A percentile compares a stretch with the other conserved stretches of the same genome.
phyloP scores from a whole-genome alignment of 75 land plant species.

The Isoetes taiwanensis region DNA sequence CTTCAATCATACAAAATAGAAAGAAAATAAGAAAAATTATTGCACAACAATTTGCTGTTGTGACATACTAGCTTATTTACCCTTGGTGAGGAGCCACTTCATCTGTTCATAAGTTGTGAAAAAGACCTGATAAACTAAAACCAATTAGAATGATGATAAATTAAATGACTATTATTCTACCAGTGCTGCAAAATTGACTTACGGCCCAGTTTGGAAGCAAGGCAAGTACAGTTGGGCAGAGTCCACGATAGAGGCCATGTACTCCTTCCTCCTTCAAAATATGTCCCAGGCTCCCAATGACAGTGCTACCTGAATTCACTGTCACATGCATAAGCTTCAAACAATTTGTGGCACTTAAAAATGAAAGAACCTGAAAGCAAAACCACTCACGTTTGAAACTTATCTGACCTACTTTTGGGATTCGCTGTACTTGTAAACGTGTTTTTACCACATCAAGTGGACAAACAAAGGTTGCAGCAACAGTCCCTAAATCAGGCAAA shows the following conservation, averaged over 20 bases:
- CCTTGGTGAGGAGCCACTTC: conserved; percentile 10
- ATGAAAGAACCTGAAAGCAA: not conserved
- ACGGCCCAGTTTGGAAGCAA: conserved; percentile 18
- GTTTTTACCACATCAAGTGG: conserved; percentile 19
- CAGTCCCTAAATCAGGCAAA: not conserved
- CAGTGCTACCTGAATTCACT: conserved; percentile 5
- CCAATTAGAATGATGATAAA: not conserved
- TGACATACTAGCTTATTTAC: no score
- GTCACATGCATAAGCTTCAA: not conserved
- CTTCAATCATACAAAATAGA: not conserved
- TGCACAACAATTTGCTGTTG: not conserved
- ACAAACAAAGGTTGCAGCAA: conserved; percentile 18
- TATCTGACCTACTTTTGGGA: not conserved
- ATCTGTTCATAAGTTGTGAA: conserved; percentile 21
- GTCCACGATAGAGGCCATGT: conserved; percentile 8
- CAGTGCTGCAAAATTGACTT: not conserved
- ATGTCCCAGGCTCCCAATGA: not conserved
- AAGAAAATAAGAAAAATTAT: not conserved
- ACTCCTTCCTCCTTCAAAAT: conserved; percentile 18
- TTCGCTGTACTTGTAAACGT: conserved; percentile 17
- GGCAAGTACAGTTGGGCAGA: conserved; percentile 7
- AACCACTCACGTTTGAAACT: not conserved
- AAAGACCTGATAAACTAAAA: not conserved
- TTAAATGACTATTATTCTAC: not conserved
- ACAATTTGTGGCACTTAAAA: not conserved